Percentiles rank a stretch among this genome's conserved stretches.
These are phyloP conservation scores for Coniochaeta sp. DNA, from an alignment of 2,329 filamentous ascomycete genomes.

Conservation along the genomic window DNA sequence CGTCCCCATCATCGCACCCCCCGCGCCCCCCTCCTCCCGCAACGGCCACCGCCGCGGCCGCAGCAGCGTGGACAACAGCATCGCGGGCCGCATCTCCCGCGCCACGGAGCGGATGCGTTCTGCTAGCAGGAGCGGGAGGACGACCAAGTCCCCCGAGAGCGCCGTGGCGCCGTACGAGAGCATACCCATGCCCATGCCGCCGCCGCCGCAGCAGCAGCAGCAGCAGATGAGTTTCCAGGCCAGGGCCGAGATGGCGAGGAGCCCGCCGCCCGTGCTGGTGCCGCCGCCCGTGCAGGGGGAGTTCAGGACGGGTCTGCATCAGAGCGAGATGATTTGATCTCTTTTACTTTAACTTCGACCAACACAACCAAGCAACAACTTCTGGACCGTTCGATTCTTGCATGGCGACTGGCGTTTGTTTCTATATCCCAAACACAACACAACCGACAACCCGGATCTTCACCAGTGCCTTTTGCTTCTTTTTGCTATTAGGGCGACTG, in stretches of 20 bases:
- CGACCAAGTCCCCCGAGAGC: conserved; percentile 30
- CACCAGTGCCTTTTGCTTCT: conserved; percentile 8
- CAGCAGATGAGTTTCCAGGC: conserved; percentile 28
- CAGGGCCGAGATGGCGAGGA: conserved; percentile 25
- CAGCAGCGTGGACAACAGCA: conserved; percentile 44
- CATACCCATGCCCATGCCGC: conserved; percentile 25
- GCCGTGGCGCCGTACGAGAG: conserved; percentile 34
- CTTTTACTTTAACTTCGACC: conserved; percentile 10
- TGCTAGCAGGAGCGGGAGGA: conserved; percentile 47
- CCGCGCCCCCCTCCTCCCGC: conserved; percentile 31
- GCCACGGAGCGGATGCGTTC: conserved; percentile 55
- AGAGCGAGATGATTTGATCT: conserved; percentile 47
- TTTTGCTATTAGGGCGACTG: not conserved
- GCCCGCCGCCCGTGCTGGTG: not conserved
- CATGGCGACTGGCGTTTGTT: conserved; percentile 23
- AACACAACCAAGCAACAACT: not conserved
- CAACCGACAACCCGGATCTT: too few species aligned
- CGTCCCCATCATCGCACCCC: conserved; percentile 38
- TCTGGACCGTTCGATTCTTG: conserved; percentile 18
- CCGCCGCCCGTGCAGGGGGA: conserved; percentile 13
- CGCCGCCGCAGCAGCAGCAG: conserved; percentile 21
- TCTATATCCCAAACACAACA: not conserved
- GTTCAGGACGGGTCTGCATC: conserved; percentile 43
- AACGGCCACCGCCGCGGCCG: conserved; percentile 49
- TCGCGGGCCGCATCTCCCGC: conserved; percentile 47